These are phyloP conservation scores for Backusella westeae DNA, from an alignment of 192 early-diverging fungal genomes.

Conservation along the genomic window DNA sequence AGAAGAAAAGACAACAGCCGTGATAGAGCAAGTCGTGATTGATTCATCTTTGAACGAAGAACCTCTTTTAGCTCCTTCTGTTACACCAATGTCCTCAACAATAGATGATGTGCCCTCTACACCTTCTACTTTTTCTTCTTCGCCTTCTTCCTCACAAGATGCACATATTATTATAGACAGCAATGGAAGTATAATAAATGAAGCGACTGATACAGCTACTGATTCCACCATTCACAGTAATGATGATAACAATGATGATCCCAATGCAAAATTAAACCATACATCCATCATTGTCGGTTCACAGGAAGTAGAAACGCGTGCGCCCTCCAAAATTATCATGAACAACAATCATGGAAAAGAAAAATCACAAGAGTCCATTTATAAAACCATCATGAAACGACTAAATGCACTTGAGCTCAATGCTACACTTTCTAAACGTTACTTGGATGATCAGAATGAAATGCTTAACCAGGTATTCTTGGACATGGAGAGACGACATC, in stretches of 20 bases:
- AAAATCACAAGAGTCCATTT: slow-evolving; percentile 77
- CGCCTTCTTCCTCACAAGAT: not conserved
- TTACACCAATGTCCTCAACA: not conserved
- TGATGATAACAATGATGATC: not conserved
- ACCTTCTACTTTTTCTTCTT: not conserved
- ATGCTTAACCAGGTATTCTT: slow-evolving; percentile 63
- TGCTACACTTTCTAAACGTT: slow-evolving; percentile 68
- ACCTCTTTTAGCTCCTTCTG: not conserved
- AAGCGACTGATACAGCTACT: not conserved
- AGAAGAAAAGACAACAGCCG: not conserved
- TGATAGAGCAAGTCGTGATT: not conserved
- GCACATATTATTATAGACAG: not conserved
- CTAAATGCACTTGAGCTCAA: slow-evolving; percentile 79
- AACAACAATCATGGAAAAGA: slow-evolving; percentile 5
- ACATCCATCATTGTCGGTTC: not conserved
- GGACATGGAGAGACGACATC: slow-evolving; percentile 57
- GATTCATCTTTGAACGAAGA: not conserved
- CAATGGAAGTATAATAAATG: not conserved
- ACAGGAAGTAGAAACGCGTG: not conserved
- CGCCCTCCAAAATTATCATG: not conserved
- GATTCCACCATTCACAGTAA: not conserved
- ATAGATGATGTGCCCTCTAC: not conserved
- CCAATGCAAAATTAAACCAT: not conserved
- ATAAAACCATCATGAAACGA: slow-evolving; percentile 89
- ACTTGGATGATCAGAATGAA: slow-evolving; percentile 75